Evolutionary conservation across 2,329 filamentous ascomycete genomes (phyloP).

Genomic region (Trichoderma endophyticum): DNA sequence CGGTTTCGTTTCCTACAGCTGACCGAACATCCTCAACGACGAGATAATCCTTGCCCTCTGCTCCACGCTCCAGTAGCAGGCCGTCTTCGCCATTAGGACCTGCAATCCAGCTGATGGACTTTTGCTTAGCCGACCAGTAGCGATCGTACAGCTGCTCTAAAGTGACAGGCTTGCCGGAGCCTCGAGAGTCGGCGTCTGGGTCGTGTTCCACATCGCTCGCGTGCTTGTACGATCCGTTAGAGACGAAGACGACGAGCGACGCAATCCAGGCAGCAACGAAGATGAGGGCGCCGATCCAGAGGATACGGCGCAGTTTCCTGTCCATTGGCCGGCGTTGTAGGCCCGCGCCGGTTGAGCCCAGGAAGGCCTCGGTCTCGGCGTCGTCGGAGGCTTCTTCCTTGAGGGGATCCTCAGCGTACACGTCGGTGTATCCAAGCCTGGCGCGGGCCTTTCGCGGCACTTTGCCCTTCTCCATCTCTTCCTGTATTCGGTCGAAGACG

Average conservation of each 20-base stretch:
- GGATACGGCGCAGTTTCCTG: constrained; percentile 57
- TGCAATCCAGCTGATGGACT: constrained; percentile 73
- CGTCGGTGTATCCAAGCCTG: constrained; percentile 32
- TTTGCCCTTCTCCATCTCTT: constrained; percentile 42
- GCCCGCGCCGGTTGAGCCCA: constrained; percentile 35
- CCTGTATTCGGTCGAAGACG: constrained; percentile 72
- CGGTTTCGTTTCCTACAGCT: constrained; percentile 24
- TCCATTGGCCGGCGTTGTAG: constrained; percentile 57
- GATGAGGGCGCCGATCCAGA: constrained; percentile 59
- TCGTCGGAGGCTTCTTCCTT: constrained; percentile 27
- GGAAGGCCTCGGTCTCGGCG: constrained; percentile 54
- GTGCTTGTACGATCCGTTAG: constrained; percentile 63
- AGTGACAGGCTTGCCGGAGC: constrained; percentile 69
- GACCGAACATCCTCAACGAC: constrained; percentile 81
- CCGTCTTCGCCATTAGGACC: constrained; percentile 78
- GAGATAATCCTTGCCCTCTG: constrained; percentile 66
- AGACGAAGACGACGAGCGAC: constrained; percentile 65
- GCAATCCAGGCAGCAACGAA: constrained; percentile 66
- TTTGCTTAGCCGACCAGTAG: constrained; percentile 60
- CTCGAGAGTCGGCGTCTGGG: constrained; percentile 61
- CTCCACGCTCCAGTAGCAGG: constrained; percentile 71
- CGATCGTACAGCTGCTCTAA: constrained; percentile 67
- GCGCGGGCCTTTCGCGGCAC: constrained; percentile 21
- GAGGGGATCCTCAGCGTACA: constrained; percentile 36
- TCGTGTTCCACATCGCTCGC: constrained; percentile 62